Evolutionary conservation across 441 rosid genomes (phyloP).

Genomic region (Populus tomentosa): DNA sequence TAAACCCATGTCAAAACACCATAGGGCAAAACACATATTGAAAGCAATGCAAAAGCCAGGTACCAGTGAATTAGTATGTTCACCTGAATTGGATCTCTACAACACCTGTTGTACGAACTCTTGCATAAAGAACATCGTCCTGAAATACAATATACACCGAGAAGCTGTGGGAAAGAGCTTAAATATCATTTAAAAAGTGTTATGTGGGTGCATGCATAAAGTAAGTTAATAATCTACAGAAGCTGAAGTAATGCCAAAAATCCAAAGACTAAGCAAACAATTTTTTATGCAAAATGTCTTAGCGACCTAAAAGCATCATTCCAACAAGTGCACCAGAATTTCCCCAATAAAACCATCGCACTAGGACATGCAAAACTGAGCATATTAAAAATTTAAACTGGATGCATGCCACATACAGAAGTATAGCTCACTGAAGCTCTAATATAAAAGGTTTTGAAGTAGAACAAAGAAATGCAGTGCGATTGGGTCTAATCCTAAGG

Average conservation of each 20-base stretch:
- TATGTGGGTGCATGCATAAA: neutral
- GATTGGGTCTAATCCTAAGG: neutral
- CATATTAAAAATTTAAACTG: neutral
- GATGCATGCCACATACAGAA: neutral
- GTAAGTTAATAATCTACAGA: neutral
- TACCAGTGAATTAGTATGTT: constrained; percentile 11
- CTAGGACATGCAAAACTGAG: neutral
- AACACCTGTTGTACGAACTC: constrained; percentile 98
- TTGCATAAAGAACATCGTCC: constrained; percentile 95
- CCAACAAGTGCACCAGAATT: neutral
- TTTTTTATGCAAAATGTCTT: neutral
- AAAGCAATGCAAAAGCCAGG: neutral
- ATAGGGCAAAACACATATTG: neutral
- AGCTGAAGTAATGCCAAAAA: neutral
- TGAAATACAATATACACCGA: constrained; percentile 35
- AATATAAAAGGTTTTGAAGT: neutral
- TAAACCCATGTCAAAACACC: neutral
- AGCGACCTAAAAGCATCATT: neutral
- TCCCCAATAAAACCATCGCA: neutral
- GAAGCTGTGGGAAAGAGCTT: constrained; percentile 7
- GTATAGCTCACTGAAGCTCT: neutral
- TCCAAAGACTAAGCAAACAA: neutral
- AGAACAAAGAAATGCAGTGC: neutral
- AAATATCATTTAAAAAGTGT: neutral
- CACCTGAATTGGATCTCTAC: constrained; percentile 99